Evolutionary conservation across 2,329 filamentous ascomycete species (phyloP).

Genomic region (Alternaria postmessia): DNA sequence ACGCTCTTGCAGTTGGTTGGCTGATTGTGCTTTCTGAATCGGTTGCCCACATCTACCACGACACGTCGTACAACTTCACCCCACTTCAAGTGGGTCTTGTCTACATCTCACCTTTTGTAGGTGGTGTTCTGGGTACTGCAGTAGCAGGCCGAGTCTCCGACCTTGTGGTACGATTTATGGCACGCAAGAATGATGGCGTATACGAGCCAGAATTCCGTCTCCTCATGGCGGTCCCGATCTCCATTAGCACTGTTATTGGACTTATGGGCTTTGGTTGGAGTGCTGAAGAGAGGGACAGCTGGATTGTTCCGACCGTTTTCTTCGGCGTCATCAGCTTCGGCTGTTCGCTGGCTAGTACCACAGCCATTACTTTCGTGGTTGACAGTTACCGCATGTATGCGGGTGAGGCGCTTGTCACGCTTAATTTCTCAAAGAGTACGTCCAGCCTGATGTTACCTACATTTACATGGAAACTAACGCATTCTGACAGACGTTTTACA

Average conservation of each 20-base stretch:
- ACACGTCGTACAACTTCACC: conserved; percentile 78
- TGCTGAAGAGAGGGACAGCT: conserved; percentile 74
- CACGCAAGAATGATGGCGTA: conserved; percentile 84
- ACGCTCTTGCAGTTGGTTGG: conserved; percentile 91
- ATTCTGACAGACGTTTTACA: conserved; percentile 73
- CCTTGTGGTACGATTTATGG: conserved; percentile 81
- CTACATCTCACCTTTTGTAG: conserved; percentile 86
- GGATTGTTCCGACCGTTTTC: conserved; percentile 93
- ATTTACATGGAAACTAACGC: conserved; percentile 13
- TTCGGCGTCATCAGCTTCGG: conserved; percentile 93
- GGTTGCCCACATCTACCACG: conserved; percentile 80
- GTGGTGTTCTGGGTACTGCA: conserved; percentile 79
- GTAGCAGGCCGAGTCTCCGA: conserved; percentile 91
- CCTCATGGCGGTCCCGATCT: conserved; percentile 76
- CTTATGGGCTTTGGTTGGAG: conserved; percentile 98
- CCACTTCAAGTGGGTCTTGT: conserved; percentile 83
- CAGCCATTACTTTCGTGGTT: conserved; percentile 90
- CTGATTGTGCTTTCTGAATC: conserved; percentile 93
- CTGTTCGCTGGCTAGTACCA: conserved; percentile 88
- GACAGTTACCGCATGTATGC: conserved; percentile 94
- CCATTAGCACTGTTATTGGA: conserved; percentile 79
- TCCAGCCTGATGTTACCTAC: conserved; percentile 11
- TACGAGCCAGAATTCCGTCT: conserved; percentile 87
- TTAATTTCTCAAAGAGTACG: conserved; percentile 89
- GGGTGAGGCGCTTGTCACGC: conserved; percentile 89